These are phyloP conservation scores for Nothophaeocryptopus gaeumannii DNA, from an alignment of 2,329 filamentous ascomycete genomes.

Conservation along the genomic window DNA sequence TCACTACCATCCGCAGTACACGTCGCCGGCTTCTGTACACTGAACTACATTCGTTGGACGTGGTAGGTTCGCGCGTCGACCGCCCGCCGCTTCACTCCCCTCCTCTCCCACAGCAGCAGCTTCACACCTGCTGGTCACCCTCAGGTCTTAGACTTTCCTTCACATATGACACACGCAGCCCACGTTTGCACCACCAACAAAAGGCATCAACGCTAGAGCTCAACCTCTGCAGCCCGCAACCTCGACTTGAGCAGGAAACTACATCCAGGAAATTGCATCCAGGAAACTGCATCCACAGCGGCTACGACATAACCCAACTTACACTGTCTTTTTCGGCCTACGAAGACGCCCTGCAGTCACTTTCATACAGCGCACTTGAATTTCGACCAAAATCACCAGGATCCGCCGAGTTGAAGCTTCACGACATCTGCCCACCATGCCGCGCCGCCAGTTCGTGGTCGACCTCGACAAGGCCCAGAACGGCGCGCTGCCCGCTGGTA, in stretches of 20 bases:
- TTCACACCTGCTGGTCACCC: too few relatives aligned
- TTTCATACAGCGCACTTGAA: too few relatives aligned
- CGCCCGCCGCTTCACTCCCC: not conserved
- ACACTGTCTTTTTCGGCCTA: not conserved
- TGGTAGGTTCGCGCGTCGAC: not conserved
- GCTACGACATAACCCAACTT: not conserved
- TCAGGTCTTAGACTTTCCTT: too few relatives aligned
- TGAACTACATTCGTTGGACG: too few relatives aligned
- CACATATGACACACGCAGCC: too few relatives aligned
- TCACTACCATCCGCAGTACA: too few relatives aligned
- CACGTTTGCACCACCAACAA: too few relatives aligned
- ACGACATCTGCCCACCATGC: slow-evolving; percentile 50
- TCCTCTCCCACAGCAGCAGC: not conserved
- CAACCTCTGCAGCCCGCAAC: not conserved
- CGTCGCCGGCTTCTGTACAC: too few relatives aligned
- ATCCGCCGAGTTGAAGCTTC: too few relatives aligned
- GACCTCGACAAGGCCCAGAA: slow-evolving; percentile 51
- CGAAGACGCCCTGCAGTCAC: too few relatives aligned
- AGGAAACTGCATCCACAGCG: not conserved
- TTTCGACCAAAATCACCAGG: too few relatives aligned
- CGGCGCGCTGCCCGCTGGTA: slow-evolving; percentile 42
- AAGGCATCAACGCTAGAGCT: not conserved
- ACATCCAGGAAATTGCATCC: too few relatives aligned
- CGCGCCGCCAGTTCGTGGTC: slow-evolving; percentile 61
- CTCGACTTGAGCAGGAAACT: not conserved